These are phyloP conservation scores for Globisporangium parvum DNA, from an alignment of 352 stramenopile genomes.

Conservation along the genomic window DNA sequence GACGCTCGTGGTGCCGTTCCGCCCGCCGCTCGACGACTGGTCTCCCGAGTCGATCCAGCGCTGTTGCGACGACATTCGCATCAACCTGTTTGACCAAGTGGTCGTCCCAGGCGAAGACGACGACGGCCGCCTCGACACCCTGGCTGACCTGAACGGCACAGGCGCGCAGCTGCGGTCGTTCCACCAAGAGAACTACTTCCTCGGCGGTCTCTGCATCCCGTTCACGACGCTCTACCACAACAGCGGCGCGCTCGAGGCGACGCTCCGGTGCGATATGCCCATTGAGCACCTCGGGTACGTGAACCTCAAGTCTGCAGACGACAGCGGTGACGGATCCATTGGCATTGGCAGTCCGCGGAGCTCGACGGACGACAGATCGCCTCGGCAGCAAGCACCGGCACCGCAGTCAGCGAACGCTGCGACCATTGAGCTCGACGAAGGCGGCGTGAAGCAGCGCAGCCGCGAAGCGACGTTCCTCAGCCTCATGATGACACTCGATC, in stretches of 20 bases:
- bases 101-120: conserved; percentile 22
- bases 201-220: conserved; percentile 80
- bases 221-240: conserved; percentile 85
- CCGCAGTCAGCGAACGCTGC: background rate
- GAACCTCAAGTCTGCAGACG: conserved; percentile 21
- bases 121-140: conserved; percentile 27
- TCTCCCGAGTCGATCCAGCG: conserved; percentile 60
- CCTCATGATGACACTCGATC: conserved; percentile 86
- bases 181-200: conserved; percentile 73
- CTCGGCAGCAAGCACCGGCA: background rate
- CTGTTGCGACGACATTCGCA: conserved; percentile 68
- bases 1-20: conserved; percentile 86
- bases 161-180: conserved; percentile 40
- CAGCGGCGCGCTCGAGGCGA: conserved; percentile 69
- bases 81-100: conserved; percentile 89
- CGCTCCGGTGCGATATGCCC: conserved; percentile 76
- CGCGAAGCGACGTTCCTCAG: conserved; percentile 77
- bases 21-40: conserved; percentile 75
- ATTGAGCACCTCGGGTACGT: conserved; percentile 83
- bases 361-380: background rate
- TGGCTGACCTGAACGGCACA: conserved; percentile 14
- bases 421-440: conserved; percentile 16
- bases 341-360: conserved; percentile 7
- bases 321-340: background rate
- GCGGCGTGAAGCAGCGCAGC: conserved; percentile 29